Percentiles rank a stretch among this genome's conserved stretches.
These are phyloP conservation scores for Bromus sterilis DNA, from an alignment of 176 grass and related monocot species.

Conservation along the genomic window DNA sequence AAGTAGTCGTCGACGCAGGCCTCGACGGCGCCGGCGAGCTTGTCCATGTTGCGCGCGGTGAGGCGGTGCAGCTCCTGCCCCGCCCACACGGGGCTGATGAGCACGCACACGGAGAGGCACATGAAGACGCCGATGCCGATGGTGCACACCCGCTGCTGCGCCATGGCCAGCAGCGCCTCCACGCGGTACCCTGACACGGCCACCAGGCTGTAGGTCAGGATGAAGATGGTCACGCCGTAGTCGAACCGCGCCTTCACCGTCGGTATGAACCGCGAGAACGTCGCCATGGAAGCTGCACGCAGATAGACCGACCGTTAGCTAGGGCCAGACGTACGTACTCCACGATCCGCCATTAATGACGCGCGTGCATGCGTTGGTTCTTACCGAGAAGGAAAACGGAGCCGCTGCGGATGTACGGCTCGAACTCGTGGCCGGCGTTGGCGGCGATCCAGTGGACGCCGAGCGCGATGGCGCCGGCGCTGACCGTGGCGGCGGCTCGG, in stretches of 20 bases:
- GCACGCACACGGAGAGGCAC: conserved; percentile 47
- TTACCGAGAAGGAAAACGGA: conserved; percentile 62
- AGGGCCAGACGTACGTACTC: background rate
- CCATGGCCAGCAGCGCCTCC: conserved; percentile 38
- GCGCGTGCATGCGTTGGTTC: background rate
- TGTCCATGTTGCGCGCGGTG: conserved; percentile 53
- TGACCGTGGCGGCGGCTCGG: conserved; percentile 45
- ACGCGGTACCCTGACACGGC: conserved; percentile 69
- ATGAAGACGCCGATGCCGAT: conserved; percentile 58
- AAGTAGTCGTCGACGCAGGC: conserved; percentile 56
- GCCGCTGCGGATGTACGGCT: conserved; percentile 40
- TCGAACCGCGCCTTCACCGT: conserved; percentile 63
- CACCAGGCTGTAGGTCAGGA: conserved; percentile 73
- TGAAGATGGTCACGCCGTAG: conserved; percentile 76
- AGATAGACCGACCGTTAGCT: background rate
- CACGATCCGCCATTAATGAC: background rate
- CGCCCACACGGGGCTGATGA: conserved; percentile 56
- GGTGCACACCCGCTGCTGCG: conserved; percentile 39
- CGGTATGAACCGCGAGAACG: conserved; percentile 71
- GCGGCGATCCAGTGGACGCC: conserved; percentile 61
- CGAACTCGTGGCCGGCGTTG: conserved; percentile 34
- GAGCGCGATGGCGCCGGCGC: conserved; percentile 46
- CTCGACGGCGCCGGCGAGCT: conserved; percentile 54
- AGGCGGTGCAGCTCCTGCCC: conserved; percentile 65
- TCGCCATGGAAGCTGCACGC: conserved; percentile 48